These are phyloP conservation scores for Peziza echinospora DNA, from an alignment of 495 filamentous ascomycete species.

Conservation along the genomic window DNA sequence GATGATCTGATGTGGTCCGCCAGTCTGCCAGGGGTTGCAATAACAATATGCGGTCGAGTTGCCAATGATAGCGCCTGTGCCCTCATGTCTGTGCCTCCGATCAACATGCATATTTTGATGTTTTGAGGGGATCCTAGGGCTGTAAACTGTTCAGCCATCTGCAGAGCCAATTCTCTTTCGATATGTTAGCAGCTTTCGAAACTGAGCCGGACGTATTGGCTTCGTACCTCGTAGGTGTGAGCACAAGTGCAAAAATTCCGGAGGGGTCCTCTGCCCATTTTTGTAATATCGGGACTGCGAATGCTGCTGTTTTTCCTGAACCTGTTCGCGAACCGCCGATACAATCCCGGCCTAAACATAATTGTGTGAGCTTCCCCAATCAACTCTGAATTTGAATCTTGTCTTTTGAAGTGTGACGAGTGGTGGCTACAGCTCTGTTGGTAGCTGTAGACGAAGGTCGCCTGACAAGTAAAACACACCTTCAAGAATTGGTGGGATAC, in stretches of 20 bases:
- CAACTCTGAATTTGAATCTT: too few species aligned
- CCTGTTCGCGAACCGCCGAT: constrained; percentile 87
- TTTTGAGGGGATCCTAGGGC: constrained; percentile 70
- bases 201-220: not conserved
- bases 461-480: constrained; percentile 28
- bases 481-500: constrained; percentile 74
- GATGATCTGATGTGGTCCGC: constrained; percentile 85
- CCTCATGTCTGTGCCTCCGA: constrained; percentile 82
- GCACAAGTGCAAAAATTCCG: constrained; percentile 69
- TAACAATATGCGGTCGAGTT: constrained; percentile 67
- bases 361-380: too few species aligned
- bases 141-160: constrained; percentile 88
- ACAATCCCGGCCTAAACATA: not conserved
- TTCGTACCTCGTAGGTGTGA: constrained; percentile 63
- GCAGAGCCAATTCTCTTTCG: constrained; percentile 83
- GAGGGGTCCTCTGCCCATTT: constrained; percentile 81
- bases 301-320: constrained; percentile 98
- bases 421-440: too few species aligned
- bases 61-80: constrained; percentile 64
- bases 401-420: too few species aligned
- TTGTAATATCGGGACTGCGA: constrained; percentile 80
- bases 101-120: constrained; percentile 68
- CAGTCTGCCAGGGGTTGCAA: constrained; percentile 82
- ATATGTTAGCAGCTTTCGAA: not conserved
- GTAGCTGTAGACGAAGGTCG: too few species aligned